These are phyloP conservation scores for Ustilago hordei DNA, from an alignment of 1,284 basidiomycete genomes.

Conservation along the genomic window DNA sequence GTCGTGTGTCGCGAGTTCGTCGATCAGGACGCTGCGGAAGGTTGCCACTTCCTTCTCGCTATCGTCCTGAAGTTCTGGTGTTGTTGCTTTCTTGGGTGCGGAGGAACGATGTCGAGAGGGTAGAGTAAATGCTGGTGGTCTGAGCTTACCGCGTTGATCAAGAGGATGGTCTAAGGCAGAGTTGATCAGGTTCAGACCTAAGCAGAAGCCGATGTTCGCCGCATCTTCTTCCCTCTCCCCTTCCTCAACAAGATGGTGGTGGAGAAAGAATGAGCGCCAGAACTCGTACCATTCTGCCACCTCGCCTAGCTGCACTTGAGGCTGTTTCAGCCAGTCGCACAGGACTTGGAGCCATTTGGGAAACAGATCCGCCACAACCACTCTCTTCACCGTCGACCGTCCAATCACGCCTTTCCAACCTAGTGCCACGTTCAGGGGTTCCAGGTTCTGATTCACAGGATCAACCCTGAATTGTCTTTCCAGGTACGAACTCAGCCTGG, in stretches of 20 bases:
- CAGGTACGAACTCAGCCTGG: slow-evolving; percentile 83
- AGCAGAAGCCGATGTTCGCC: slow-evolving; percentile 79
- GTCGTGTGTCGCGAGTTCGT: slow-evolving; percentile 83
- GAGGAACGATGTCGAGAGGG: background rate
- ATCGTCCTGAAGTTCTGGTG: background rate
- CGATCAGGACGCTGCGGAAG: slow-evolving; percentile 90
- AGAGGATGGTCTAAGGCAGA: slow-evolving; percentile 80
- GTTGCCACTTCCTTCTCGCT: slow-evolving; percentile 70
- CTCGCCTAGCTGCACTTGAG: slow-evolving; percentile 84
- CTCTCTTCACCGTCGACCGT: slow-evolving; percentile 47
- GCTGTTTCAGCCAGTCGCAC: slow-evolving; percentile 88
- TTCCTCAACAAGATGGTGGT: slow-evolving; percentile 72
- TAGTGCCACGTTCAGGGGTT: slow-evolving; percentile 81
- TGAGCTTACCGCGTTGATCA: slow-evolving; percentile 49
- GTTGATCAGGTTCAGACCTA: slow-evolving; percentile 90
- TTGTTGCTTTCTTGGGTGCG: background rate
- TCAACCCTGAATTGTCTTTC: slow-evolving; percentile 88
- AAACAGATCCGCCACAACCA: slow-evolving; percentile 86
- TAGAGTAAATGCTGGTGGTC: slow-evolving; percentile 76
- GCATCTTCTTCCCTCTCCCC: background rate
- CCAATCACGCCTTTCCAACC: slow-evolving; percentile 82
- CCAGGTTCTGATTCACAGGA: slow-evolving; percentile 81
- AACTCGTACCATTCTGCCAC: slow-evolving; percentile 87
- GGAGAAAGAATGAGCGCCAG: slow-evolving; percentile 86
- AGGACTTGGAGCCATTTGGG: slow-evolving; percentile 94